phyloP scores from a whole-genome alignment of 2,329 filamentous ascomycete species.

The Diaporthe sp. region DNA sequence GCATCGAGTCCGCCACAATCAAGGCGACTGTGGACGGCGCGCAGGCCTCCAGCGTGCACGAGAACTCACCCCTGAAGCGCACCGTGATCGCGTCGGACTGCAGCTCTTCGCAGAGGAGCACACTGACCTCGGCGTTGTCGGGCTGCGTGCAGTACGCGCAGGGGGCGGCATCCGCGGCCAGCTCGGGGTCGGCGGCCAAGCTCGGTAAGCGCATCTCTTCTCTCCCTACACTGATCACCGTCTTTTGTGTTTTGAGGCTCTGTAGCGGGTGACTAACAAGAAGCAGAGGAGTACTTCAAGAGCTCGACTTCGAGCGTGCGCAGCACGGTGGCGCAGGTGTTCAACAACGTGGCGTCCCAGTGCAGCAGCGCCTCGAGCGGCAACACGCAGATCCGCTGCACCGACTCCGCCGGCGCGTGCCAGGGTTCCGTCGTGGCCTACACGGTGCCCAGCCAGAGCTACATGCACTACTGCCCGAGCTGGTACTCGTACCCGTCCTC shows the following conservation, averaged over 20 bases:
- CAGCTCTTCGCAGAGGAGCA: constrained; percentile 1
- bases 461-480: constrained; percentile 73
- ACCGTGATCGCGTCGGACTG: constrained; percentile 13
- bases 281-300: constrained; percentile 78
- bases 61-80: constrained; percentile 7
- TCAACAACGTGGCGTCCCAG: constrained; percentile 64
- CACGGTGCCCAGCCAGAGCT: constrained; percentile 65
- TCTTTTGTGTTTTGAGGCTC: too few relatives aligned
- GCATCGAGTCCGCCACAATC: constrained; percentile 71
- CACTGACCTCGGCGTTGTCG: neutral
- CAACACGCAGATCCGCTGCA: constrained; percentile 68
- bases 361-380: constrained; percentile 64
- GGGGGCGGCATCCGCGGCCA: neutral
- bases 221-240: too few relatives aligned
- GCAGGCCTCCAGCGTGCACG: constrained; percentile 3
- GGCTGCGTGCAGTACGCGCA: constrained; percentile 1
- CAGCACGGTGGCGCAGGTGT: constrained; percentile 64
- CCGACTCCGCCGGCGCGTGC: constrained; percentile 69
- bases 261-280: too few relatives aligned
- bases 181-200: constrained; percentile 53
- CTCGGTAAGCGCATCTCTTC: too few relatives aligned
- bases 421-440: constrained; percentile 66
- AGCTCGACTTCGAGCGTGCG: constrained; percentile 59
- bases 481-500: constrained; percentile 69
- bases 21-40: constrained; percentile 68